A percentile compares a stretch with the other conserved stretches of the same genome.
Evolutionary conservation across 768 basidiomycete genomes (phyloP).

Genomic region (Nidula microcarpa): DNA sequence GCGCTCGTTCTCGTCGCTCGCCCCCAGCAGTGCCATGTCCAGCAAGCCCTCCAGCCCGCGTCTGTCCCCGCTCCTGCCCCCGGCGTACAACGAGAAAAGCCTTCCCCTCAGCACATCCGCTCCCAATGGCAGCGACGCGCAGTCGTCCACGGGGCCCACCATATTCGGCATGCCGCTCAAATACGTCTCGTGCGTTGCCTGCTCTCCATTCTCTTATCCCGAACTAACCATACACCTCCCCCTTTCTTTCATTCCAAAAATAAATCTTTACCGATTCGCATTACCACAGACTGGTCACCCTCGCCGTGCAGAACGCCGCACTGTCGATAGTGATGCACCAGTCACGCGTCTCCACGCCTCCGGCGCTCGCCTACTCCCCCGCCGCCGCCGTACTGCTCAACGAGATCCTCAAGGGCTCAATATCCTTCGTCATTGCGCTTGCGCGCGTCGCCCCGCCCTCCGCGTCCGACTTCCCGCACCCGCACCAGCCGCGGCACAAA

Average conservation of each 20-base stretch:
- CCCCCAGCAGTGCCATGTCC: slow-evolving; percentile 25
- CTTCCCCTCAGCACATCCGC: slow-evolving; percentile 20
- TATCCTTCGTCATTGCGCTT: slow-evolving; percentile 88
- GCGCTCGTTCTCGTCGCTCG: slow-evolving; percentile 49
- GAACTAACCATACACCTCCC: neutral
- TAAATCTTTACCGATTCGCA: slow-evolving; percentile 2
- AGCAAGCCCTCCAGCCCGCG: slow-evolving; percentile 34
- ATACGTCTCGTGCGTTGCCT: slow-evolving; percentile 69
- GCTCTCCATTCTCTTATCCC: neutral
- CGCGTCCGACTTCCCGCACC: slow-evolving; percentile 9
- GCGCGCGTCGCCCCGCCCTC: slow-evolving; percentile 39
- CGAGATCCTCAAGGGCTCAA: slow-evolving; percentile 89
- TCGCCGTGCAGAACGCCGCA: slow-evolving; percentile 93
- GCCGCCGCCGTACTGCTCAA: slow-evolving; percentile 93
- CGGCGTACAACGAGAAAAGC: slow-evolving; percentile 38
- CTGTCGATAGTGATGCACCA: slow-evolving; percentile 98
- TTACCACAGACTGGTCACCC: slow-evolving; percentile 62
- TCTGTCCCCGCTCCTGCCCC: slow-evolving; percentile 48
- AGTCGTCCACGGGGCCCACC: slow-evolving; percentile 32
- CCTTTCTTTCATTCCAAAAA: neutral
- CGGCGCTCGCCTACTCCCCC: slow-evolving; percentile 83
- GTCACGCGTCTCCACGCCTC: slow-evolving; percentile 84
- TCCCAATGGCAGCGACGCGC: slow-evolving; percentile 28
- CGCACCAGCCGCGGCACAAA: slow-evolving; percentile 28
- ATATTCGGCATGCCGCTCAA: slow-evolving; percentile 73